Conservation (phyloP, 2,329 filamentous ascomycete genomes). For the Lachnum nothofagi region DNA sequence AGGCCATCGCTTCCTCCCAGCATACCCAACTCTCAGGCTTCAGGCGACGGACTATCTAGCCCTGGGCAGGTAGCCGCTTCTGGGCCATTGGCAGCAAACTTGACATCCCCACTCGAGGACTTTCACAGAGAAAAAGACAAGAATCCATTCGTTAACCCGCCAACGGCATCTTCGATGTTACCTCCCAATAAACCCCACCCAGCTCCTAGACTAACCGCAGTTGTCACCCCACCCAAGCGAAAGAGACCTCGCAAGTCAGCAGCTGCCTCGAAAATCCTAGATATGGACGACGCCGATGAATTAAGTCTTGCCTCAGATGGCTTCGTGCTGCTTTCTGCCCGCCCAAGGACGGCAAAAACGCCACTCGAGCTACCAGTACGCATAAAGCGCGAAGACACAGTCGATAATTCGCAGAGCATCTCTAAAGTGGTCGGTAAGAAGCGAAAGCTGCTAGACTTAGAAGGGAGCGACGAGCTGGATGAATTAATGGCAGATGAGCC, state of each 20-base stretch:
- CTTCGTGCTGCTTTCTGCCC: constrained; percentile 21
- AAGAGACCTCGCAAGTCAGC: constrained; percentile 1
- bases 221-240: constrained; percentile 1
- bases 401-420: neutral
- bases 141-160: neutral
- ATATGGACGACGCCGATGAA: constrained; percentile 27
- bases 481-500: constrained; percentile 8
- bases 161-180: neutral
- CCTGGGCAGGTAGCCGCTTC: neutral
- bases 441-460: constrained; percentile 16
- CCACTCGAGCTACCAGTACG: constrained; percentile 7
- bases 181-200: neutral
- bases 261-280: neutral
- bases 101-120: neutral
- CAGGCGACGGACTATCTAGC: neutral
- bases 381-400: constrained; percentile 17
- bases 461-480: constrained; percentile 10
- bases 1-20: constrained; percentile 2
- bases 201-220: neutral
- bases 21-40: constrained; percentile 6
- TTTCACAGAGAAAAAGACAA: neutral
- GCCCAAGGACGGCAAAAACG: constrained; percentile 7
- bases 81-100: neutral
- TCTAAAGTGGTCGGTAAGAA: constrained; percentile 12
- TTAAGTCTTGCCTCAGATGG: constrained; percentile 25